phyloP scores from a whole-genome alignment of 1,284 basidiomycete genomes.

The Phaffia rhodozyma region DNA sequence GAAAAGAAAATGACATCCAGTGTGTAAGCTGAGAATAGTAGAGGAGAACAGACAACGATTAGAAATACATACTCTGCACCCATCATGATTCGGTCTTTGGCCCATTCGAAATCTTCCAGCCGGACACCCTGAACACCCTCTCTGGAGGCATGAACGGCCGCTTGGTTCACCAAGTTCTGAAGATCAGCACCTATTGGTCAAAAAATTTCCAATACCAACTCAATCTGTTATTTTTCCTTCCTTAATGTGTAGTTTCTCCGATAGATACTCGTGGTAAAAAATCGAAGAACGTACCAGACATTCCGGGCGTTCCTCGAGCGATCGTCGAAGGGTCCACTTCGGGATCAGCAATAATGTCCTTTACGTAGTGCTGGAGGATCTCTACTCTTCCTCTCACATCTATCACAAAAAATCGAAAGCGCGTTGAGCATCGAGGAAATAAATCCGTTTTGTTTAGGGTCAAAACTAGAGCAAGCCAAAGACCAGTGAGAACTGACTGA shows the following conservation, averaged over 20 bases:
- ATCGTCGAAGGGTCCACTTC: constrained; percentile 72
- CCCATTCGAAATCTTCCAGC: constrained; percentile 88
- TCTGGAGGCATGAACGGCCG: constrained; percentile 82
- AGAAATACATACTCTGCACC: constrained; percentile 51
- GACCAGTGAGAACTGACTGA: background rate
- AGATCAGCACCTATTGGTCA: constrained; percentile 54
- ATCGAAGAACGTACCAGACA: constrained; percentile 44
- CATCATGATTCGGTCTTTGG: constrained; percentile 79
- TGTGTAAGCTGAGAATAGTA: too few relatives aligned
- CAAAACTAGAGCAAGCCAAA: too few relatives aligned
- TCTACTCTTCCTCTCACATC: constrained; percentile 72
- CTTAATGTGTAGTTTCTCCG: background rate
- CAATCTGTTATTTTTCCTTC: background rate
- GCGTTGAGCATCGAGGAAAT: background rate
- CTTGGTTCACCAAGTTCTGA: constrained; percentile 79
- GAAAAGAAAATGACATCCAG: too few relatives aligned
- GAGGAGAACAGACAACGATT: too few relatives aligned
- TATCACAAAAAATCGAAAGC: background rate
- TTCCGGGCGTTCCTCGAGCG: constrained; percentile 80
- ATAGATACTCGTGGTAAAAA: too few relatives aligned
- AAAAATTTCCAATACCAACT: constrained; percentile 25
- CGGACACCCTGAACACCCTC: constrained; percentile 59
- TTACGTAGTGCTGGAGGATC: constrained; percentile 81
- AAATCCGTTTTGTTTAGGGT: background rate
- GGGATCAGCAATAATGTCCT: constrained; percentile 53